phyloP scores from a whole-genome alignment of 2,329 filamentous ascomycete species.

The Fusarium sterilihyphosum region DNA sequence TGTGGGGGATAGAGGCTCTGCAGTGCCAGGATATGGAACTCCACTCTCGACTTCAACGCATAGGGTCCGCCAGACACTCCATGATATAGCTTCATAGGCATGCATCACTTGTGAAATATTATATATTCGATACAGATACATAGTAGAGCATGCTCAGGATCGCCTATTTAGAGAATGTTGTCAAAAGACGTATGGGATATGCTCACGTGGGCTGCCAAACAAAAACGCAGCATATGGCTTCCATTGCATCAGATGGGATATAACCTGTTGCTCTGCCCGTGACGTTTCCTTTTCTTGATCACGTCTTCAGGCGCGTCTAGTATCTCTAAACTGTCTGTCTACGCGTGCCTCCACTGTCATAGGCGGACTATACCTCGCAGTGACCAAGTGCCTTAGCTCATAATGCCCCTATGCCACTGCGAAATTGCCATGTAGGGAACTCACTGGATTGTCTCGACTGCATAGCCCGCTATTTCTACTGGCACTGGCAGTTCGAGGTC shows the following conservation, averaged over 20 bases:
- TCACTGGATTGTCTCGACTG: background rate
- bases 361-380: background rate
- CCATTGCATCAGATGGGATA: constrained; percentile 1
- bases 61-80: background rate
- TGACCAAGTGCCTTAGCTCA: background rate
- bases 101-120: background rate
- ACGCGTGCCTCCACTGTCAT: constrained; percentile 5
- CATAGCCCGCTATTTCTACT: background rate
- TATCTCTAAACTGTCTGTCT: background rate
- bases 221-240: background rate
- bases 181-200: background rate
- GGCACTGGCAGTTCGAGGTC: background rate
- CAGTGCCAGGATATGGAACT: constrained; percentile 2
- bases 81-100: background rate
- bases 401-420: background rate
- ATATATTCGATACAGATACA: background rate
- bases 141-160: background rate
- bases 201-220: constrained; percentile 25
- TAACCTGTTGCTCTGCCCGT: background rate
- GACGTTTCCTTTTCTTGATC: constrained; percentile 5
- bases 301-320: background rate
- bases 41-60: background rate
- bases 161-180: background rate
- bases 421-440: background rate
- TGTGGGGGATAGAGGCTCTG: constrained; percentile 1